phyloP scores from a whole-genome alignment of 495 filamentous ascomycete species.

The Neurospora tetraspora region DNA sequence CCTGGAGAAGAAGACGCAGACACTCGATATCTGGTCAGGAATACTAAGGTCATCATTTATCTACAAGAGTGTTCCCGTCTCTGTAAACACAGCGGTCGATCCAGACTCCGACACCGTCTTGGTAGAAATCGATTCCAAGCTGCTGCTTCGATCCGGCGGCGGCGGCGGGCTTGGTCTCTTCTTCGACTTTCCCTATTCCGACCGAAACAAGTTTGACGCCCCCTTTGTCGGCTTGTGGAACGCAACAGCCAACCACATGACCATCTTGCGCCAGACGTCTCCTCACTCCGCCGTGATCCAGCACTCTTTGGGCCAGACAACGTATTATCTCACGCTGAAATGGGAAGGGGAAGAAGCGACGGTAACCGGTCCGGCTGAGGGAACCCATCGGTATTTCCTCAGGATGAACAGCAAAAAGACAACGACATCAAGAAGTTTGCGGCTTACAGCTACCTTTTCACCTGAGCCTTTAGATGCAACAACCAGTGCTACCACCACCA shows the following conservation, averaged over 20 bases:
- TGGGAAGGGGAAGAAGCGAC: slow-evolving; percentile 26
- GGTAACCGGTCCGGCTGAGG: slow-evolving; percentile 22
- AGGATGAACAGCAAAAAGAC: not conserved
- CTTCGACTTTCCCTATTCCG: slow-evolving; percentile 42
- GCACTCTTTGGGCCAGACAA: slow-evolving; percentile 34
- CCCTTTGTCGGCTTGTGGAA: slow-evolving; percentile 41
- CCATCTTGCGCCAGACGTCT: slow-evolving; percentile 14
- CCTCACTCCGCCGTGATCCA: slow-evolving; percentile 28
- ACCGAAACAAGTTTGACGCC: slow-evolving; percentile 35
- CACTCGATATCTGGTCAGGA: slow-evolving; percentile 41
- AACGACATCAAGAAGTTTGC: slow-evolving; percentile 8
- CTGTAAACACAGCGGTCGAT: slow-evolving; percentile 37
- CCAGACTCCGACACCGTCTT: slow-evolving; percentile 38
- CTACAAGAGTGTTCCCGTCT: slow-evolving; percentile 27
- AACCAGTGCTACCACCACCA: not conserved
- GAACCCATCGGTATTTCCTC: slow-evolving; percentile 38
- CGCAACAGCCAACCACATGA: slow-evolving; percentile 34
- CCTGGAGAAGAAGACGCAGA: slow-evolving; percentile 30
- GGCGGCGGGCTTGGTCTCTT: slow-evolving; percentile 29
- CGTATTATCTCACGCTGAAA: slow-evolving; percentile 29
- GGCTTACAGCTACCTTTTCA: slow-evolving; percentile 26
- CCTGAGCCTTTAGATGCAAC: slow-evolving; percentile 1
- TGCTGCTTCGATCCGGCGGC: slow-evolving; percentile 15
- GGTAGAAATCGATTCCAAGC: slow-evolving; percentile 30
- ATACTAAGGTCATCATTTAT: slow-evolving; percentile 35